Evolutionary conservation across 768 basidiomycete species (phyloP).

Genomic region (Kwoniella mangroviensis): DNA sequence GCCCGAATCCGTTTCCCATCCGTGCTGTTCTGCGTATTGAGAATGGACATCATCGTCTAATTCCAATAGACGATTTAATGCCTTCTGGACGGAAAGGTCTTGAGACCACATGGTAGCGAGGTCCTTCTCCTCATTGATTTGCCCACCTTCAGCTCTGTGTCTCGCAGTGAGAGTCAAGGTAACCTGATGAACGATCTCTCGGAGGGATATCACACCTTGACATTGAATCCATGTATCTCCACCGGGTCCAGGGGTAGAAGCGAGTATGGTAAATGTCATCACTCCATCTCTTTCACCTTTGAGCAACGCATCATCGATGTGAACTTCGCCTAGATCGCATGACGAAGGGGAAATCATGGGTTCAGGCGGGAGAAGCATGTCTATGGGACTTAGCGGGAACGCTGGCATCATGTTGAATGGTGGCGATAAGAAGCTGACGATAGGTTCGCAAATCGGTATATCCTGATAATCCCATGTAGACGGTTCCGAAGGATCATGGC

Average conservation of each 20-base stretch:
- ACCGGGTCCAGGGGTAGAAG: not conserved
- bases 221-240: not conserved
- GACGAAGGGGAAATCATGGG: not conserved
- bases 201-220: not conserved
- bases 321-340: not conserved
- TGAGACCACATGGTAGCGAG: not conserved
- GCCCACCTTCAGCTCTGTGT: not conserved
- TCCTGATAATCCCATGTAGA: conserved; percentile 3
- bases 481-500: not conserved
- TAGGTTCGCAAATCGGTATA: not conserved
- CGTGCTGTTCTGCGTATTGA: not conserved
- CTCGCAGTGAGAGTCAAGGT: not conserved
- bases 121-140: not conserved
- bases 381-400: not conserved
- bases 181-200: not conserved
- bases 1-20: not conserved
- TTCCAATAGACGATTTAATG: not conserved
- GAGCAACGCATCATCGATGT: conserved; percentile 7
- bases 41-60: not conserved
- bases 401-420: not conserved
- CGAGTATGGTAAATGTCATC: not conserved
- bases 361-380: not conserved
- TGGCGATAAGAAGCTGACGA: not conserved
- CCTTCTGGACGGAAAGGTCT: not conserved
- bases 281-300: conserved; percentile 4